These are phyloP conservation scores for Auricularia auricula-judae DNA, from an alignment of 768 basidiomycete species.

Conservation along the genomic window DNA sequence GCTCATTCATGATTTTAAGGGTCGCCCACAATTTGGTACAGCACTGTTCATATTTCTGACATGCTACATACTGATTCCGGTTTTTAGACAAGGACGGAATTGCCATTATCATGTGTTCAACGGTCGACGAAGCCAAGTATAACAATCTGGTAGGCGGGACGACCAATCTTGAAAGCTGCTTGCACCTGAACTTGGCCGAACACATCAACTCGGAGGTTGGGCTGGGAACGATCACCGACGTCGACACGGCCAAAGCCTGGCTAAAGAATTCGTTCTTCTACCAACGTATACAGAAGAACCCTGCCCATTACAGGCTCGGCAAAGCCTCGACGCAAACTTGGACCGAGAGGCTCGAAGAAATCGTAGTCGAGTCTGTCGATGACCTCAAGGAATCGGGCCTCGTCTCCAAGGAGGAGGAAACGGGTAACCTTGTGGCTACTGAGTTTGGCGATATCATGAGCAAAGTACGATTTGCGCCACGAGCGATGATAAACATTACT, in stretches of 20 bases:
- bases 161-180: conserved; percentile 73
- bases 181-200: conserved; percentile 76
- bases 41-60: neutral
- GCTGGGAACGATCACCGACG: conserved; percentile 65
- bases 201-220: conserved; percentile 93
- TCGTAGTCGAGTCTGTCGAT: conserved; percentile 56
- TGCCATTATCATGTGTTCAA: conserved; percentile 75
- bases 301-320: conserved; percentile 53
- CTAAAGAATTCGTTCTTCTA: conserved; percentile 76
- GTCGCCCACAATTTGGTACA: conserved; percentile 81
- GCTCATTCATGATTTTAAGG: conserved; percentile 30
- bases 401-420: conserved; percentile 31
- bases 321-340: conserved; percentile 48
- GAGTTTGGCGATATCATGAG: conserved; percentile 82
- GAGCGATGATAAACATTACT: neutral
- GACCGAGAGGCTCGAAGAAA: conserved; percentile 59
- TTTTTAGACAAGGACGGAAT: conserved; percentile 67
- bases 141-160: conserved; percentile 53
- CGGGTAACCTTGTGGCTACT: conserved; percentile 42
- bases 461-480: conserved; percentile 39
- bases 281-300: conserved; percentile 78
- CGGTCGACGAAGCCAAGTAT: conserved; percentile 61
- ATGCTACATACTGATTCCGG: neutral
- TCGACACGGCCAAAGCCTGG: conserved; percentile 72
- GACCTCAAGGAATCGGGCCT: conserved; percentile 51